phyloP scores from a whole-genome alignment of 2,329 filamentous ascomycete genomes.

The Apiospora sp. region DNA sequence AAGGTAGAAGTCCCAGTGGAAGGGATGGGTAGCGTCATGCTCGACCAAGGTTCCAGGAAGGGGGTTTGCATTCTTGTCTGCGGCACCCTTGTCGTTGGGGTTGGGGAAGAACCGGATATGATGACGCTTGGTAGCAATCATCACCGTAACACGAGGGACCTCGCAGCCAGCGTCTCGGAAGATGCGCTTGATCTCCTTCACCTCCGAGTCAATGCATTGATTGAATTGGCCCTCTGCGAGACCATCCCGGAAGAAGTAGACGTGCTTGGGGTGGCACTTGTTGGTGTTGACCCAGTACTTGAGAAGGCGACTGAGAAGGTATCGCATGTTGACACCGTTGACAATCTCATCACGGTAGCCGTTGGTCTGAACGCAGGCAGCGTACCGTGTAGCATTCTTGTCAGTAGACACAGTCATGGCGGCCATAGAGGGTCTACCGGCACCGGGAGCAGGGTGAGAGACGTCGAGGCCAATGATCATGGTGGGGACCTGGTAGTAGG shows the following conservation, averaged over 20 bases:
- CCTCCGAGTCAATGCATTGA: constrained; percentile 81
- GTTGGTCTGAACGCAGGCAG: constrained; percentile 82
- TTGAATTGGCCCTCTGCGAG: constrained; percentile 87
- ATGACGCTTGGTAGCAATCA: constrained; percentile 92
- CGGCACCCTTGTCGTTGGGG: constrained; percentile 51
- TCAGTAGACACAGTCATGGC: constrained; percentile 88
- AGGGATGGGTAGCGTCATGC: constrained; percentile 86
- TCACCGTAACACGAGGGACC: constrained; percentile 77
- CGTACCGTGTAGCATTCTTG: constrained; percentile 74
- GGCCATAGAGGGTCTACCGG: constrained; percentile 76
- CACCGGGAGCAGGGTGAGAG: constrained; percentile 80
- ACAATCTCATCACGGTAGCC: constrained; percentile 85
- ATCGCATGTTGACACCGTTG: constrained; percentile 68
- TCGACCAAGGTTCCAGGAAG: constrained; percentile 89
- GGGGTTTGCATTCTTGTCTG: constrained; percentile 81
- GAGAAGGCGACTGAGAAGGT: constrained; percentile 71
- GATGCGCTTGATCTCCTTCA: constrained; percentile 71
- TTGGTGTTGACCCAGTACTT: constrained; percentile 69
- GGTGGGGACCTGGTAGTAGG: constrained; percentile 63
- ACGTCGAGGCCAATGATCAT: constrained; percentile 93
- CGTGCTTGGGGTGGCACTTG: constrained; percentile 68
- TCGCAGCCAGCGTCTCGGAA: constrained; percentile 52
- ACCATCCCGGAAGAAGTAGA: constrained; percentile 94
- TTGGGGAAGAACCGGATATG: constrained; percentile 92
- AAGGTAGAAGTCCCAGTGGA: constrained; percentile 86